Base-by-base conservation (phyloP, 78 protist genomes). In the Planoprotostelium fungivorum region DNA sequence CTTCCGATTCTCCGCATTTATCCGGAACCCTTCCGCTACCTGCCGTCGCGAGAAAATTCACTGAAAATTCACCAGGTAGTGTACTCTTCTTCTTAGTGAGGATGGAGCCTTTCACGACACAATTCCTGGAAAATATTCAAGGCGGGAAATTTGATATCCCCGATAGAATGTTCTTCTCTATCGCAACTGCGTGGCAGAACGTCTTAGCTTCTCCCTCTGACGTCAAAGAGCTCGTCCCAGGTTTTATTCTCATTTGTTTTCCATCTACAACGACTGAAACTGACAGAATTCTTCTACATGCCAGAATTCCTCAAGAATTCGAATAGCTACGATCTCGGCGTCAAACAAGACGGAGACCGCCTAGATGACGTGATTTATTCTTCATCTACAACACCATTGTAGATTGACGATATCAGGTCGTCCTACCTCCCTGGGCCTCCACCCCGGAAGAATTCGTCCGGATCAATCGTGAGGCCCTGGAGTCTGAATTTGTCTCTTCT, bases 111-210 rank as follows among this genome's bases (percentile, higher is more conserved):
- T 99, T 91, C 93, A 95, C 99, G 29, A 37, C 95, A 0, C 83
- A n/a, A 29, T 88, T 91, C 84, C 38, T 94, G 36, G 87, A 88
- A 36, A 51, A 51, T 51, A 88, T 98, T 0, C 99, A 98, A 83
- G 99, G 98, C 31, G 99, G 99, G 29, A 34, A 88, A 31, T 98
- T 98, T 28, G 99, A 99, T 88, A 96, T 94, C 28, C 96, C 99
- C 0, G 98, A 97, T 90, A 93, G 99, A 34, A 90, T 98, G 96
- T 99, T 99, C 93, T 51, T 87, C 83, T 84, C 92, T 25, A 39
- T 98, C 0, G 88, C 84, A 0, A 36, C 38, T 39, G 84, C 98
- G 36, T 99, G 97, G 98, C 28, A 85, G 1, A 90, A 89, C 86
- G 39, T 89, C 28, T 1, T 91, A 38, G 35, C 38, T 38, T 28